Conservation (phyloP, 140 eudicot genomes). For the Flaveria floridana region DNA sequence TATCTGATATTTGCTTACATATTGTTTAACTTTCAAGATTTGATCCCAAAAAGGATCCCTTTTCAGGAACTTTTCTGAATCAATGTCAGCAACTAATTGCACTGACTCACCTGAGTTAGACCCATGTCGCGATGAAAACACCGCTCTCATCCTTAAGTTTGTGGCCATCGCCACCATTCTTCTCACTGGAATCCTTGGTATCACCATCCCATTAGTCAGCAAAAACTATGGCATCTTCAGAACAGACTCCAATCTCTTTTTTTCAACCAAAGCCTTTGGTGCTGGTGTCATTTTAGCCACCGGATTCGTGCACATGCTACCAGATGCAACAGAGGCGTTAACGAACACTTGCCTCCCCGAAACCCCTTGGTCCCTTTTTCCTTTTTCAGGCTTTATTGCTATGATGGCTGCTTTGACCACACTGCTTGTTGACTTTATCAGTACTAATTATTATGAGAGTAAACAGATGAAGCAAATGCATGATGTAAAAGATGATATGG, state of each 20-base stretch:
- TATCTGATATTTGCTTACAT: background rate
- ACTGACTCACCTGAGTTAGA: constrained; percentile 31
- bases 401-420: constrained; percentile 84
- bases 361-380: constrained; percentile 73
- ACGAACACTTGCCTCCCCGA: constrained; percentile 61
- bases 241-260: constrained; percentile 64
- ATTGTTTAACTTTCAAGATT: constrained; percentile 11
- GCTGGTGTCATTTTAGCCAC: constrained; percentile 92
- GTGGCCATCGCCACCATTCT: constrained; percentile 63
- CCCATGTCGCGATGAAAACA: constrained; percentile 50
- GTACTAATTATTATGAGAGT: constrained; percentile 75
- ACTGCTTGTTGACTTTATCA: constrained; percentile 62
- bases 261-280: constrained; percentile 78
- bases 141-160: constrained; percentile 55
- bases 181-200: constrained; percentile 57
- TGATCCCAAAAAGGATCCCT: constrained; percentile 40
- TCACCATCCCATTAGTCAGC: constrained; percentile 69
- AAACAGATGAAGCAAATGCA: constrained; percentile 46
- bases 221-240: constrained; percentile 51
- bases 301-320: constrained; percentile 85
- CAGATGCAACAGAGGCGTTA: constrained; percentile 64
- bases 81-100: constrained; percentile 51
- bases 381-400: constrained; percentile 73
- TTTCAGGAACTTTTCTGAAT: constrained; percentile 45
- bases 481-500: constrained; percentile 28